These are phyloP conservation scores for Kwoniella dejecticola DNA, from an alignment of 768 basidiomycete genomes.

Conservation along the genomic window DNA sequence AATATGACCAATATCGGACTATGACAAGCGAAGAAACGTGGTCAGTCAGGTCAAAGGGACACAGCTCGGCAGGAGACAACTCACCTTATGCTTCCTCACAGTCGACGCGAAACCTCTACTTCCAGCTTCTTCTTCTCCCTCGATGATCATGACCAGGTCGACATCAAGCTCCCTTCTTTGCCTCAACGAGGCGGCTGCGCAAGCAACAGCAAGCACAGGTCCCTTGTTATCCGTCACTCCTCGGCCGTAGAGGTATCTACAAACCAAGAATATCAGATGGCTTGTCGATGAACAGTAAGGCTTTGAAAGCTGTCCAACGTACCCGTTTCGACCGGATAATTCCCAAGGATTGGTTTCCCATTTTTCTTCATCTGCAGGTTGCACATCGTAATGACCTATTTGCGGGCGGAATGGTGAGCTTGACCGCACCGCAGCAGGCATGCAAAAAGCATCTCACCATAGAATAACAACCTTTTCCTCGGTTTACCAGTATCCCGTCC, in stretches of 20 bases:
- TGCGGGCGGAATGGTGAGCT: neutral
- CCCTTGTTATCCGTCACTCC: constrained; percentile 94
- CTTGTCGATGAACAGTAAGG: neutral
- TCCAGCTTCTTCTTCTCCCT: constrained; percentile 97
- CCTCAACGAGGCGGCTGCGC: constrained; percentile 80
- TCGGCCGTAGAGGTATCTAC: constrained; percentile 54
- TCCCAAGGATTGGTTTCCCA: constrained; percentile 86
- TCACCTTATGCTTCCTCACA: constrained; percentile 73
- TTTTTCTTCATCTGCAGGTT: constrained; percentile 69
- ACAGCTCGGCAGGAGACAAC: constrained; percentile 14
- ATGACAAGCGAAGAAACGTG: neutral
- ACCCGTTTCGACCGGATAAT: constrained; percentile 79
- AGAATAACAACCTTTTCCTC: constrained; percentile 72
- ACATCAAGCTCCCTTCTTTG: constrained; percentile 71
- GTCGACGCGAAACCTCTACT: constrained; percentile 81
- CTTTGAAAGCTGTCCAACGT: constrained; percentile 58
- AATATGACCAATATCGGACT: constrained; percentile 80
- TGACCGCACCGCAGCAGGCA: neutral
- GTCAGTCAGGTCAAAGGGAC: neutral
- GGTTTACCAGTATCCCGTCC: constrained; percentile 70
- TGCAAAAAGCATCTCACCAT: constrained; percentile 63
- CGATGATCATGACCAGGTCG: constrained; percentile 86
- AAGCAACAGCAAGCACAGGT: constrained; percentile 86
- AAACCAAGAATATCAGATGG: too few relatives aligned
- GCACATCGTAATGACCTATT: constrained; percentile 89